phyloP scores from a whole-genome alignment of 2,329 filamentous ascomycete genomes.

The Plenodomus lindquistii region DNA sequence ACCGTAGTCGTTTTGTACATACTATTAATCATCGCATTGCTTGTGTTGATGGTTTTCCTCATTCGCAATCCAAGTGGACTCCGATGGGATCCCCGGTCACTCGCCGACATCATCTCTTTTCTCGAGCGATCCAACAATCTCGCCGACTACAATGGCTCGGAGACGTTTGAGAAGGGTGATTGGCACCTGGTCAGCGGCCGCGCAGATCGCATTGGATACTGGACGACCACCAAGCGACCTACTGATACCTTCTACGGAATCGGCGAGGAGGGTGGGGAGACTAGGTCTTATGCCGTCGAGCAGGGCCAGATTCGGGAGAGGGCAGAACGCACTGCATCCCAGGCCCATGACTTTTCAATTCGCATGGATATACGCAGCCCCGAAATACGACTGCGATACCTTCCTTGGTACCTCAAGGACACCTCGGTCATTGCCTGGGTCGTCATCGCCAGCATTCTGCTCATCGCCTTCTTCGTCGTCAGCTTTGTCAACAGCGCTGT shows the following conservation, averaged over 20 bases:
- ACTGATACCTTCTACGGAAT: conserved; percentile 77
- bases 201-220: conserved; percentile 80
- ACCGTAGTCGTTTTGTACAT: conserved; percentile 74
- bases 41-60: conserved; percentile 68
- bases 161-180: conserved; percentile 60
- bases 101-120: conserved; percentile 79
- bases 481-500: conserved; percentile 75
- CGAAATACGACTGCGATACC: conserved; percentile 65
- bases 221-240: conserved; percentile 69
- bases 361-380: conserved; percentile 57
- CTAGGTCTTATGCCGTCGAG: conserved; percentile 55
- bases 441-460: conserved; percentile 44
- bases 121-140: conserved; percentile 80
- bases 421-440: conserved; percentile 68
- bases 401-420: conserved; percentile 76
- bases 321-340: conserved; percentile 15
- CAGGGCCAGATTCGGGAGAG: conserved; percentile 54
- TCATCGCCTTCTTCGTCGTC: conserved; percentile 65
- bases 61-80: conserved; percentile 70
- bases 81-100: conserved; percentile 80
- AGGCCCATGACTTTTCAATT: conserved; percentile 47
- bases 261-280: conserved; percentile 64
- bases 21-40: conserved; percentile 62
- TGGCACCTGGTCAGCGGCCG: conserved; percentile 61
- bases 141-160: conserved; percentile 70